Percentiles rank a stretch among this genome's conserved stretches.
phyloP scores from a whole-genome alignment of 805 yeast genomes.

The Ogataea parapolymorpha region DNA sequence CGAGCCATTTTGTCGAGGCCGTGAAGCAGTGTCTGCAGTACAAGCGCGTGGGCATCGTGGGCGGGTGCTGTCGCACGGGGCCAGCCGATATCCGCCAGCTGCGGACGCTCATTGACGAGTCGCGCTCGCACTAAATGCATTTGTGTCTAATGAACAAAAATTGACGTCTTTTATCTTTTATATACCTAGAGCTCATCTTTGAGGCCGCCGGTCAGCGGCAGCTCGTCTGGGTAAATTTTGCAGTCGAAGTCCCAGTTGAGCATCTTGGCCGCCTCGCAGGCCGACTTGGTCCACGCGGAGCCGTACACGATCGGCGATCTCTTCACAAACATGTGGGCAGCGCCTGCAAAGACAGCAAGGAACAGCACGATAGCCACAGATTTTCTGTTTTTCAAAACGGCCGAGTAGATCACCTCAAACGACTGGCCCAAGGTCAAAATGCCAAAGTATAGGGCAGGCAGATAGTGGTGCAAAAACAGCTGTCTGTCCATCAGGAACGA shows the following conservation, averaged over 20 bases:
- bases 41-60: slow-evolving; percentile 48
- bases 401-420: slow-evolving; percentile 30
- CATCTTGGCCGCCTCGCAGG: slow-evolving; percentile 62
- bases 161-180: neutral
- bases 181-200: slow-evolving; percentile 17
- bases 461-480: slow-evolving; percentile 87
- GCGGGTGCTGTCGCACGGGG: slow-evolving; percentile 75
- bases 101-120: slow-evolving; percentile 14
- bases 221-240: slow-evolving; percentile 42
- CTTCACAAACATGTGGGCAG: slow-evolving; percentile 52
- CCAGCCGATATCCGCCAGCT: slow-evolving; percentile 42
- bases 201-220: slow-evolving; percentile 15
- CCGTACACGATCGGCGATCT: slow-evolving; percentile 80
- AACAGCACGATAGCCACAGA: slow-evolving; percentile 44
- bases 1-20: slow-evolving; percentile 36
- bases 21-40: slow-evolving; percentile 39
- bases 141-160: too few relatives aligned
- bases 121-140: neutral
- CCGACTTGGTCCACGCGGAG: slow-evolving; percentile 66
- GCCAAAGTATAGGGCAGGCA: slow-evolving; percentile 84
- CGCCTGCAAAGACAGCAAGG: slow-evolving; percentile 44
- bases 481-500: slow-evolving; percentile 90
- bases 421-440: slow-evolving; percentile 35
- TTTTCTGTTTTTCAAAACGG: slow-evolving; percentile 36
- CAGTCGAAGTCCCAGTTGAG: slow-evolving; percentile 90